Conservation (phyloP, 208 protist genomes). For the Wallacemonas sp. region DNA sequence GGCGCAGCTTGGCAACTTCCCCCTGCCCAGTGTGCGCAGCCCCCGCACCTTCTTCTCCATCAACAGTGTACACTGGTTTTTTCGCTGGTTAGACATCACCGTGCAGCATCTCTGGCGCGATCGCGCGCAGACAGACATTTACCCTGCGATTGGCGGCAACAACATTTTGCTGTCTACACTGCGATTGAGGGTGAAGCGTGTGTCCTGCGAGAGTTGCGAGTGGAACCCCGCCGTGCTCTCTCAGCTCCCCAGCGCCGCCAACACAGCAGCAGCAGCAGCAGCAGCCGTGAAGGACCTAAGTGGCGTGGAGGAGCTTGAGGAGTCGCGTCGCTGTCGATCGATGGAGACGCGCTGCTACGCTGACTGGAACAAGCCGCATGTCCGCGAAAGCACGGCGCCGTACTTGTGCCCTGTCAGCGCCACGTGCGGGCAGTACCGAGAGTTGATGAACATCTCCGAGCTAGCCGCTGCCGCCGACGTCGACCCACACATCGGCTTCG, state of each 20-base stretch:
- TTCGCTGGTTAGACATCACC: conserved; percentile 9
- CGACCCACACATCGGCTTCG: neutral
- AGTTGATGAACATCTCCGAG: neutral
- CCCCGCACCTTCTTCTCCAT: conserved; percentile 33
- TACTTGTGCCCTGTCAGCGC: conserved; percentile 9
- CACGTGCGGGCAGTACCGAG: neutral
- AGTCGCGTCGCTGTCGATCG: neutral
- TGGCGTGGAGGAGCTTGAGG: neutral
- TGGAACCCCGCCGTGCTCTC: conserved; percentile 18
- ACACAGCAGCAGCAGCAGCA: neutral
- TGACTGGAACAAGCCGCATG: neutral
- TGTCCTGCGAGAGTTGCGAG: conserved; percentile 14
- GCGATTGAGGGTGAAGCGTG: conserved; percentile 19
- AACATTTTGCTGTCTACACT: conserved; percentile 25
- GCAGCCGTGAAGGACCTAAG: no score
- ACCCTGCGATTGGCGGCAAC: conserved; percentile 11
- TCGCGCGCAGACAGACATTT: neutral
- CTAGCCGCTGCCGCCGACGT: neutral
- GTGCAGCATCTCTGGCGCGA: conserved; percentile 19
- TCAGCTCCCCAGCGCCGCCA: neutral
- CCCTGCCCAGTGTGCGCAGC: conserved; percentile 25
- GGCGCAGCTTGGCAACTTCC: conserved; percentile 23
- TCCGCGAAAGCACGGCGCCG: neutral
- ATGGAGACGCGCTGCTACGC: neutral
- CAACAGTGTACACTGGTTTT: conserved; percentile 17